phyloP scores from a whole-genome alignment of 148 eudicot genomes.

The Chenopodium formosanum region DNA sequence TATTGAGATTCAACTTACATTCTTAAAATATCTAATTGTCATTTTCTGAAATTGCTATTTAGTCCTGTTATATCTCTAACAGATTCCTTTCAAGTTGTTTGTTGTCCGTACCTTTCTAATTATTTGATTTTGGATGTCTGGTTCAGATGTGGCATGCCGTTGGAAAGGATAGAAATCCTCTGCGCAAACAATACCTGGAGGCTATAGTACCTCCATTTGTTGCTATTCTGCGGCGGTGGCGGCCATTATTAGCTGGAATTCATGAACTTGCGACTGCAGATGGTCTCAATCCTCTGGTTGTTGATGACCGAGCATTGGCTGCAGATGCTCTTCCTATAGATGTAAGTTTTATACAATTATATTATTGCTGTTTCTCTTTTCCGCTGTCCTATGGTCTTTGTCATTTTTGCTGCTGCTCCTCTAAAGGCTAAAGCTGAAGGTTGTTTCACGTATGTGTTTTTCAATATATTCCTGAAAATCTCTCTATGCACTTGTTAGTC shows the following conservation, averaged over 20 bases:
- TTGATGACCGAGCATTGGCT: constrained; percentile 85
- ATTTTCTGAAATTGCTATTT: constrained; percentile 19
- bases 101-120: not conserved
- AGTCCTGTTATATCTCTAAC: not conserved
- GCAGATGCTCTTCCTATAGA: constrained; percentile 91
- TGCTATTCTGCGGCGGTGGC: constrained; percentile 91
- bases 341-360: constrained; percentile 39
- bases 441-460: not conserved
- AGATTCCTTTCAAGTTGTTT: constrained; percentile 4
- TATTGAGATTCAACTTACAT: constrained; percentile 4
- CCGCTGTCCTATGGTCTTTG: not conserved
- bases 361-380: not conserved
- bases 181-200: constrained; percentile 89
- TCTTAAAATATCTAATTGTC: not conserved
- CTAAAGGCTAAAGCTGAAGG: not conserved
- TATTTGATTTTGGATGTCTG: constrained; percentile 10
- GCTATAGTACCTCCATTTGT: constrained; percentile 90
- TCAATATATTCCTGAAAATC: not conserved
- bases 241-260: constrained; percentile 93
- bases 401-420: not conserved
- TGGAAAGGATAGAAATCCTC: constrained; percentile 68
- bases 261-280: constrained; percentile 92
- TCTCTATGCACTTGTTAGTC: not conserved
- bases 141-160: constrained; percentile 94
- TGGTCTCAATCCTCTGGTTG: constrained; percentile 82